A percentile compares a stretch with the other conserved stretches of the same genome.
These are phyloP conservation scores for Fusarium robinianum DNA, from an alignment of 2,329 filamentous ascomycete species.

Conservation along the genomic window DNA sequence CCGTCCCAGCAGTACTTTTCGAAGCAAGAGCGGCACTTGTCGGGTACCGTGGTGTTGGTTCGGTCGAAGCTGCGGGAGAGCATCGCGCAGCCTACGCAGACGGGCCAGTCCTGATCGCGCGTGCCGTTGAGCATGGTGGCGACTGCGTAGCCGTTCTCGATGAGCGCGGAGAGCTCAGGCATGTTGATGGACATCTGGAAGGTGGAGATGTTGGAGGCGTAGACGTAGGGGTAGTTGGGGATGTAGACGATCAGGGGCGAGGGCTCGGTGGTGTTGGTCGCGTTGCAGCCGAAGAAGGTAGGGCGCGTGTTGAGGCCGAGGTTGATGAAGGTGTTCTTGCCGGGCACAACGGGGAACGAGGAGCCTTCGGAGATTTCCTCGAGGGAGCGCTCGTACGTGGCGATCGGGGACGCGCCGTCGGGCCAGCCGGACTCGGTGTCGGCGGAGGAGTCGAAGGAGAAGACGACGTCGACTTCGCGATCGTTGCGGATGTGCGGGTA, in stretches of 20 bases:
- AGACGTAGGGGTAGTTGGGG: conserved; percentile 75
- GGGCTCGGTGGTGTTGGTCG: conserved; percentile 54
- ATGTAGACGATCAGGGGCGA: conserved; percentile 83
- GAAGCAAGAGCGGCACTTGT: conserved; percentile 78
- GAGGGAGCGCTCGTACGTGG: conserved; percentile 60
- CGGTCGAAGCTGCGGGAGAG: conserved; percentile 75
- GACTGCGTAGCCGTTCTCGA: conserved; percentile 83
- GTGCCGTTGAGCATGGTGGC: conserved; percentile 84
- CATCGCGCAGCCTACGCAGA: conserved; percentile 87
- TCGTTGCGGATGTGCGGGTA: conserved; percentile 61
- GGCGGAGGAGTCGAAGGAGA: conserved; percentile 67
- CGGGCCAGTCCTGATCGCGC: conserved; percentile 72
- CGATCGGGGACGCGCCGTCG: conserved; percentile 62
- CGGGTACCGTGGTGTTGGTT: conserved; percentile 70
- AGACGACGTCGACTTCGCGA: conserved; percentile 63
- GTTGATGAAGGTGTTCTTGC: conserved; percentile 59
- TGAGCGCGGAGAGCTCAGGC: conserved; percentile 74
- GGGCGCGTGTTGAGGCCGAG: conserved; percentile 62
- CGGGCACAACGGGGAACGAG: conserved; percentile 63
- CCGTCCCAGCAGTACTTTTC: conserved; percentile 90
- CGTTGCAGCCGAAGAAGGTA: conserved; percentile 68
- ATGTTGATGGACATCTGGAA: conserved; percentile 69
- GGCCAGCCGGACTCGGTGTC: conserved; percentile 64
- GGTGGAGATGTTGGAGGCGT: conserved; percentile 78
- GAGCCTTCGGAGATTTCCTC: conserved; percentile 55